Evolutionary conservation across 352 stramenopile genomes (phyloP), one percentile per base, ranked within the genome.

Genomic region (Phytophthora rubi): DNA sequence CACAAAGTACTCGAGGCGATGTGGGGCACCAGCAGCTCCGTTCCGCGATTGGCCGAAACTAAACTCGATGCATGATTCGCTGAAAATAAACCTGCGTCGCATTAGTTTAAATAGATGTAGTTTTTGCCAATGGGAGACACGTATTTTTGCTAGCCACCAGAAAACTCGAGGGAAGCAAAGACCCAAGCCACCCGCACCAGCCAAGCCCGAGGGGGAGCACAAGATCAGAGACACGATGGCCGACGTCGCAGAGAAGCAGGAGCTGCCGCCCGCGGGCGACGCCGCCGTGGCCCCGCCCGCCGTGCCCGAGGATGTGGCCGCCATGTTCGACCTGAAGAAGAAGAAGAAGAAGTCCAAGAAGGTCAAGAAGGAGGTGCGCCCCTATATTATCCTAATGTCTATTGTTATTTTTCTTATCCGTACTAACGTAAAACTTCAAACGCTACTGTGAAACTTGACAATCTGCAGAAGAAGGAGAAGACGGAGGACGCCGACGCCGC

Each of bases 311-410:
- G 91, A 98, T 59, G 80, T 98, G 35, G 83, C 96, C 23, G 82
- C 86, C 39, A 87, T 92, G 70, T 97, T 98, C 68, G 92, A 98
- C 74, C 60, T 97, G 59, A 91, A 90, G 65, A 93, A 91, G 68
- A 95, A 95, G 83, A 97, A 94, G 85, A 93, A 93, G 77, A 98
- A 97, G 77, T 92, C 93, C 65, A 98, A 97, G 79, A 97, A 98
- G 71, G 73, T 77, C 47, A 97, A 98, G 77, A 96, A 98, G 65
- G 80, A 88, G 75, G 80, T 86, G 55, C 52, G 70, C 70, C 3
- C 15, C 0, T 13, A 4, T 26, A 6, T 9, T 3, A 7, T 21
- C 39, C 16, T 47, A n/a, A n/a, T 47, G n/a, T 51, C 15, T 61
- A 69, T 65, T 42, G 78, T 88, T 30, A 18, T 62, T 28, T 35